Percentiles rank a stretch among this genome's conserved stretches.
Evolutionary conservation across 2,329 filamentous ascomycete genomes (phyloP).

Genomic region (Ascochyta lentis): DNA sequence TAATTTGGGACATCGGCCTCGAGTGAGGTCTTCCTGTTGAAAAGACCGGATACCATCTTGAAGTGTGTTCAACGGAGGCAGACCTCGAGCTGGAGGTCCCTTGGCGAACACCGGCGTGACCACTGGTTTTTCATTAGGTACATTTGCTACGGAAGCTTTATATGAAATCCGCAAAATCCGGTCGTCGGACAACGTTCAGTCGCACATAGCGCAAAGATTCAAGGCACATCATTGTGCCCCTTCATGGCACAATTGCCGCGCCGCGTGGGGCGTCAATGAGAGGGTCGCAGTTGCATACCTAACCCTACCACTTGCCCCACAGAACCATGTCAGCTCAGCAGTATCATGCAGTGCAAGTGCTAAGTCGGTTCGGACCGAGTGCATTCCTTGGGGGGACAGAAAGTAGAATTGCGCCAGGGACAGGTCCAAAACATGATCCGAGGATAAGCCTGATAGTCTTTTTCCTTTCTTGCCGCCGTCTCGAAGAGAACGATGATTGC

Average conservation of each 20-base stretch:
- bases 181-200: not conserved
- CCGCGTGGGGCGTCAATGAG: slow-evolving; percentile 1
- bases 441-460: not conserved
- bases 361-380: slow-evolving; percentile 8
- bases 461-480: no score
- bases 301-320: slow-evolving; percentile 2
- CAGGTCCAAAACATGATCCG: not conserved
- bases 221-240: slow-evolving; percentile 9
- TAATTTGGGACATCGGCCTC: not conserved
- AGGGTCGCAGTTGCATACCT: not conserved
- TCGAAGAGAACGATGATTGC: no score
- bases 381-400: not conserved
- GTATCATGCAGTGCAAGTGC: not conserved
- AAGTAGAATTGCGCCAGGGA: not conserved
- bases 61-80: not conserved
- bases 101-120: not conserved
- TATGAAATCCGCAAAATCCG: not conserved
- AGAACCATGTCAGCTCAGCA: slow-evolving; percentile 1
- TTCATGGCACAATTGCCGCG: slow-evolving; percentile 17
- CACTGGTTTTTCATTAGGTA: not conserved
- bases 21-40: not conserved
- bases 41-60: slow-evolving; percentile 9
- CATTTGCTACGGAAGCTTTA: not conserved
- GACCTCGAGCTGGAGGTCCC: not conserved
- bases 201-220: not conserved